Conservation (phyloP, 495 filamentous ascomycete genomes). For the Tuber indicum region DNA sequence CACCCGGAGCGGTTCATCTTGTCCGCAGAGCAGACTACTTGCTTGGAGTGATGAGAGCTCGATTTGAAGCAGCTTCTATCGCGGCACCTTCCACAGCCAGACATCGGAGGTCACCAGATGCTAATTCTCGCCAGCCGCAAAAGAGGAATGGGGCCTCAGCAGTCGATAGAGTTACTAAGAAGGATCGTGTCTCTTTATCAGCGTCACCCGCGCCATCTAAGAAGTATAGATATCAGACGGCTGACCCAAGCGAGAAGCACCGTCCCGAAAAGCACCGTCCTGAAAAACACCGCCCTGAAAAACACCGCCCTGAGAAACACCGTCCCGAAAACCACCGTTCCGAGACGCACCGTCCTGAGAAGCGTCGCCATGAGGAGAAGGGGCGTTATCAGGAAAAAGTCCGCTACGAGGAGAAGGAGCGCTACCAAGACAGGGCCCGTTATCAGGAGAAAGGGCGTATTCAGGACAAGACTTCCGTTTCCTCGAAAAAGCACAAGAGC, state of each 20-base stretch:
- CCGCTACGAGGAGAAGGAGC: slow-evolving; percentile 41
- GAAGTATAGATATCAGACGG: slow-evolving; percentile 44
- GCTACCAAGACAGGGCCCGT: slow-evolving; percentile 39
- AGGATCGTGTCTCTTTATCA: slow-evolving; percentile 51
- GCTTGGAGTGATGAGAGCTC: slow-evolving; percentile 74
- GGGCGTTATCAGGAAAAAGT: slow-evolving; percentile 45
- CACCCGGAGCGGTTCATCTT: slow-evolving; percentile 90
- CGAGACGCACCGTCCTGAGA: slow-evolving; percentile 41
- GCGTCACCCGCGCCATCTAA: slow-evolving; percentile 55
- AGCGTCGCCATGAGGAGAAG: not conserved
- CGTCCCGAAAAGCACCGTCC: not conserved
- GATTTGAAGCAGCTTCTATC: slow-evolving; percentile 26
- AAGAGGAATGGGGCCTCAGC: slow-evolving; percentile 37
- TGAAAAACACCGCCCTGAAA: not conserved
- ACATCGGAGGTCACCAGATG: slow-evolving; percentile 49
- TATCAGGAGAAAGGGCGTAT: slow-evolving; percentile 40
- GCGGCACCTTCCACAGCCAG: slow-evolving; percentile 32
- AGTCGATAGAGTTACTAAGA: slow-evolving; percentile 41
- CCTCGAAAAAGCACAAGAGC: slow-evolving; percentile 16
- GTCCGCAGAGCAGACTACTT: slow-evolving; percentile 93
- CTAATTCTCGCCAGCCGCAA: slow-evolving; percentile 21
- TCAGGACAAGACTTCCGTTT: not conserved
- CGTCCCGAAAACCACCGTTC: slow-evolving; percentile 27
- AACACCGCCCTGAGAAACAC: slow-evolving; percentile 3
- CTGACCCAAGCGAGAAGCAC: slow-evolving; percentile 28